Conservation (phyloP, 257 asterid species). For the Catharanthus roseus region DNA sequence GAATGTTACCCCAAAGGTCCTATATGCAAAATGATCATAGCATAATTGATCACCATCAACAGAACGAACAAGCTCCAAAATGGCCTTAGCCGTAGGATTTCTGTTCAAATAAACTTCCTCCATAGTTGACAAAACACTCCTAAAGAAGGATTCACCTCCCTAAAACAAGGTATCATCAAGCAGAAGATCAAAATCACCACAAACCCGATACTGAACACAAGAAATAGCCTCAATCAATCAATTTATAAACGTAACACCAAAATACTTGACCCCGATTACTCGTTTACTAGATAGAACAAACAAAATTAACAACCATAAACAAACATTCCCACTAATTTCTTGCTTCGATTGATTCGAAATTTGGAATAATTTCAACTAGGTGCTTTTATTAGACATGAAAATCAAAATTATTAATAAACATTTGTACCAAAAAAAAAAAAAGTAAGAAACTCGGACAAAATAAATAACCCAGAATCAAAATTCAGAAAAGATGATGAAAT, state of each 20-base stretch:
- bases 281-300: no score
- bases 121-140: conserved; percentile 63
- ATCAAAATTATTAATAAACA: not conserved
- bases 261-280: not conserved
- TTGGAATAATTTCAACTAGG: not conserved
- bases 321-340: not conserved
- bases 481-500: not conserved
- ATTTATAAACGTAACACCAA: not conserved
- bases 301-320: no score
- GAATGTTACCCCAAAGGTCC: conserved; percentile 70
- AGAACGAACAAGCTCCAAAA: conserved; percentile 71
- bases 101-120: conserved; percentile 67
- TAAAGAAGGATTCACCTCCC: conserved; percentile 85
- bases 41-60: conserved; percentile 56
- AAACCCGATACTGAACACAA: not conserved
- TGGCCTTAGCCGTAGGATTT: conserved; percentile 79
- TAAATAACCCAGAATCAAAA: not conserved
- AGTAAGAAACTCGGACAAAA: not conserved
- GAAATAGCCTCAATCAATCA: not conserved
- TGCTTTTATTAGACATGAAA: not conserved
- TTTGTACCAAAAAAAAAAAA: not conserved
- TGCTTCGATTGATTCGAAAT: not conserved
- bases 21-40: conserved; percentile 86
- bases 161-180: conserved; percentile 27
- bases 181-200: conserved; percentile 8